Conservation (phyloP, 2,329 filamentous ascomycete species). For the Colletotrichum truncatum region DNA sequence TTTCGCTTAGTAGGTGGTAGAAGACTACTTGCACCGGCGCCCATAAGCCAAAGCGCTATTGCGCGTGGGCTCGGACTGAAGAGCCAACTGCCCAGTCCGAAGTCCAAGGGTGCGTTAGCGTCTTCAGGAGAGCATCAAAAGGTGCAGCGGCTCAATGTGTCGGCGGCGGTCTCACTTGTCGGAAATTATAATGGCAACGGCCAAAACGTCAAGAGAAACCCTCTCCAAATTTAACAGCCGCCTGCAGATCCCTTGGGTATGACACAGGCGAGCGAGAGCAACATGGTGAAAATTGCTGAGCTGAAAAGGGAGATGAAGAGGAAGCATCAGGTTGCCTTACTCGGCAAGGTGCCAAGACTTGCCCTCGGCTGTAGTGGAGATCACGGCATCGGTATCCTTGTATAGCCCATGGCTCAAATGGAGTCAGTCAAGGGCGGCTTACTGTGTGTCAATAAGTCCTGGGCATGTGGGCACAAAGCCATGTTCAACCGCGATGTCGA, state of each 20-base stretch:
- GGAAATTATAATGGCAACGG: neutral
- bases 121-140: constrained; percentile 5
- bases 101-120: constrained; percentile 24
- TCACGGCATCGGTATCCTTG: too few species aligned
- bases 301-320: too few species aligned
- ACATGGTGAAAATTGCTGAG: too few species aligned
- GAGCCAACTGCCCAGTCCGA: constrained; percentile 4
- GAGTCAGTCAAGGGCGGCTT: too few species aligned
- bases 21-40: neutral
- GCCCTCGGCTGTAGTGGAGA: neutral
- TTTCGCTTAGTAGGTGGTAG: neutral
- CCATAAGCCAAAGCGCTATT: constrained; percentile 19
- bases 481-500: too few species aligned
- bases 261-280: too few species aligned
- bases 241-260: too few species aligned
- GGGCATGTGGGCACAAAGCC: too few species aligned
- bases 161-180: neutral
- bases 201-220: neutral
- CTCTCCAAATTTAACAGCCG: neutral
- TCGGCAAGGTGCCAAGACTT: neutral
- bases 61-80: neutral
- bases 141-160: neutral
- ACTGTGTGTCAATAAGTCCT: too few species aligned
- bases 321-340: neutral
- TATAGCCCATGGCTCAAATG: too few species aligned